Conservation (phyloP, 2,329 filamentous ascomycete genomes). For the Hypoxylon sp. region DNA sequence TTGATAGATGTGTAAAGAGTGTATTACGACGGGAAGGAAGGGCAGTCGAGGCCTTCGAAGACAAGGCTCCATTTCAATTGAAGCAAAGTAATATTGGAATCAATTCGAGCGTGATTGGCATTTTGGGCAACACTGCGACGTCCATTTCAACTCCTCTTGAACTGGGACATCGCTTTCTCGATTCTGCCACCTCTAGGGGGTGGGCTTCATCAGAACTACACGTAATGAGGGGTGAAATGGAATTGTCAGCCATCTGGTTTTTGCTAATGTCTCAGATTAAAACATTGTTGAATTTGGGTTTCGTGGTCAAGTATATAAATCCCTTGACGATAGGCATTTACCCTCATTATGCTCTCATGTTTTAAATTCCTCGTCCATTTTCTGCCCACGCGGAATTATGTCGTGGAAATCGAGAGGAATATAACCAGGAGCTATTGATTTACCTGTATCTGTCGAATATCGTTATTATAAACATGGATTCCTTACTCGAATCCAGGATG, state of each 20-base stretch:
- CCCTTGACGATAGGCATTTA: neutral
- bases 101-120: neutral
- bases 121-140: neutral
- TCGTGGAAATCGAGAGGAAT: too few relatives aligned
- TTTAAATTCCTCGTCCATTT: neutral
- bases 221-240: neutral
- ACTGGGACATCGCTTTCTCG: neutral
- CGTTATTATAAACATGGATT: too few relatives aligned
- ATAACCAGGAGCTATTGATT: too few relatives aligned
- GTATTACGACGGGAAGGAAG: too few relatives aligned
- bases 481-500: too few relatives aligned
- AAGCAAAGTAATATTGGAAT: neutral
- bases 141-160: neutral
- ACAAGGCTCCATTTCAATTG: neutral
- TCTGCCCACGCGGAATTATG: too few relatives aligned
- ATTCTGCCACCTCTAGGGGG: neutral
- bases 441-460: too few relatives aligned
- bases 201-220: neutral
- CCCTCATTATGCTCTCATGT: neutral
- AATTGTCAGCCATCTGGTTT: constrained; percentile 19
- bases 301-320: constrained; percentile 1
- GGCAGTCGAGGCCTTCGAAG: neutral
- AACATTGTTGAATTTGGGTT: neutral
- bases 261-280: constrained; percentile 12
- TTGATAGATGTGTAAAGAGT: too few relatives aligned